Conservation (phyloP, 352 stramenopile species). For the Phytopythium vexans region DNA sequence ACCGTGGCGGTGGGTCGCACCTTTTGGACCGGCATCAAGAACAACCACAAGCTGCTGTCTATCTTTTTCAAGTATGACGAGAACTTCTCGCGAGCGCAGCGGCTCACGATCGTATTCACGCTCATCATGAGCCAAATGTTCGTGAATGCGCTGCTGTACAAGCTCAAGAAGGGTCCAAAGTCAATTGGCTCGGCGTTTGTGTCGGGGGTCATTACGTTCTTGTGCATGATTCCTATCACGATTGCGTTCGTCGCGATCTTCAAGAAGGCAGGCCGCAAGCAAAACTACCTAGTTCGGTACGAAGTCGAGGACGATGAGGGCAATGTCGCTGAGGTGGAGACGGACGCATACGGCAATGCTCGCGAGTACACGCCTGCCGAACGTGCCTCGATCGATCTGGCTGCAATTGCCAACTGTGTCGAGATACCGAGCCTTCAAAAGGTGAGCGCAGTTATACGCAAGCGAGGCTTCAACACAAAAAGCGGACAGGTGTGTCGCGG, state of each 20-base stretch:
- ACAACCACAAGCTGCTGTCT: constrained; percentile 66
- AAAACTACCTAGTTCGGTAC: constrained; percentile 65
- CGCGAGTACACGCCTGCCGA: constrained; percentile 45
- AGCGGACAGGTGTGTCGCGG: constrained; percentile 45
- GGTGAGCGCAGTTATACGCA: constrained; percentile 32
- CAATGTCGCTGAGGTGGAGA: constrained; percentile 60
- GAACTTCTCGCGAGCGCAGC: constrained; percentile 56
- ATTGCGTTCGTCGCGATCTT: constrained; percentile 71
- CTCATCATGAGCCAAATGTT: constrained; percentile 74
- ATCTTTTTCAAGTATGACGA: constrained; percentile 77
- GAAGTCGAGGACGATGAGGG: constrained; percentile 57
- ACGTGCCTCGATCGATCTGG: constrained; percentile 50
- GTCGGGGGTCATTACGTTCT: constrained; percentile 44
- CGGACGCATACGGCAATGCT: constrained; percentile 55
- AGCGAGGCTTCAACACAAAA: constrained; percentile 15
- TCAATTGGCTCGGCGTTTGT: constrained; percentile 48
- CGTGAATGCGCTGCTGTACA: constrained; percentile 60
- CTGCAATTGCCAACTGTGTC: constrained; percentile 42
- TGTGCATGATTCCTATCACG: constrained; percentile 63
- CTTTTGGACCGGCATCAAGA: constrained; percentile 50
- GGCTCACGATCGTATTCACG: constrained; percentile 68
- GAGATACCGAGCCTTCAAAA: constrained; percentile 23
- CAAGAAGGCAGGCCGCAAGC: constrained; percentile 56
- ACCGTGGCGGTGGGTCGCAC: constrained; percentile 25
- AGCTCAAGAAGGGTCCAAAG: constrained; percentile 43